Percentiles rank a stretch among this genome's conserved stretches.
Conservation (phyloP, 225 moss, liverwort and hornwort species). For the Asterella californica region DNA sequence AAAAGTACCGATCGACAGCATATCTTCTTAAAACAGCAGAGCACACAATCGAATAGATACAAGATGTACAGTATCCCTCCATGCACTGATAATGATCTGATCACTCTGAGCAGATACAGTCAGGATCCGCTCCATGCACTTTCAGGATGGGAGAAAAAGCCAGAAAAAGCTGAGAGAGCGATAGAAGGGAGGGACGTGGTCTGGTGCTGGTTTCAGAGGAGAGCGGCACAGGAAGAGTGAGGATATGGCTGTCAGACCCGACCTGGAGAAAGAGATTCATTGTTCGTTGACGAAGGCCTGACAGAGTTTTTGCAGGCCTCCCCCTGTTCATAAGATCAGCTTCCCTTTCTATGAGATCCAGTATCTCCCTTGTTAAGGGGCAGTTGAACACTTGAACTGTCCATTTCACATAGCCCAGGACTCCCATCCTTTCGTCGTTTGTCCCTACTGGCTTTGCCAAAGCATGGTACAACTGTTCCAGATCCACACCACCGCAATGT, state of each 20-base stretch:
- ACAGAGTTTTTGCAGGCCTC: slow-evolving; percentile 61
- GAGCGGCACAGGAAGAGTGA: background rate
- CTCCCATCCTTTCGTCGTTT: slow-evolving; percentile 83
- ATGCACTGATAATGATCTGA: slow-evolving; percentile 6
- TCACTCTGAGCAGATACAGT: background rate
- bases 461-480: slow-evolving; percentile 65
- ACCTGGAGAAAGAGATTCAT: slow-evolving; percentile 79
- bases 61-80: background rate
- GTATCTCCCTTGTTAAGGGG: slow-evolving; percentile 63
- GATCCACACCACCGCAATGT: background rate
- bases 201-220: background rate
- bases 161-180: background rate
- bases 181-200: slow-evolving; percentile 1
- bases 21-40: background rate
- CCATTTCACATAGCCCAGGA: slow-evolving; percentile 94
- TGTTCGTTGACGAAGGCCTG: slow-evolving; percentile 64
- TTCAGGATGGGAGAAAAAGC: background rate
- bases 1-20: background rate
- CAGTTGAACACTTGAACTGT: slow-evolving; percentile 76
- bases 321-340: slow-evolving; percentile 91
- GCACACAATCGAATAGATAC: background rate
- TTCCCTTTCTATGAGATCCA: slow-evolving; percentile 81
- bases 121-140: background rate
- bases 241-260: background rate
- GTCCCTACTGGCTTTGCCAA: slow-evolving; percentile 67